A percentile compares a stretch with the other conserved stretches of the same genome.
Evolutionary conservation across 345 rosid genomes (phyloP).

Genomic region (Populus davidiana): DNA sequence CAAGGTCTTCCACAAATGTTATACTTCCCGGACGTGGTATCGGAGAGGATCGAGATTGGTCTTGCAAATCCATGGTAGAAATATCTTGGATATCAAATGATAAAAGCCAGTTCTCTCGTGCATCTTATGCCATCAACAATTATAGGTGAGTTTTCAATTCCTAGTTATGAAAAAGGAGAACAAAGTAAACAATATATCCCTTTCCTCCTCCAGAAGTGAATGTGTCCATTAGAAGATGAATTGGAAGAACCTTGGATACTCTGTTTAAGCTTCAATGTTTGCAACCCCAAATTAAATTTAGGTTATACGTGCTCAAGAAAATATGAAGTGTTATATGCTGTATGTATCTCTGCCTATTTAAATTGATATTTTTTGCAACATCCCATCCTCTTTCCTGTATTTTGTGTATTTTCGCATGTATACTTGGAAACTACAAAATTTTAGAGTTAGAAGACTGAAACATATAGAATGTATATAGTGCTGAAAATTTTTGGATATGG

Average conservation of each 20-base stretch:
- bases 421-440: no score
- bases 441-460: no score
- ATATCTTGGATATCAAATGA: conserved; percentile 74
- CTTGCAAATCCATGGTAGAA: conserved; percentile 68
- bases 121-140: conserved; percentile 66
- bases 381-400: no score
- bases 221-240: no score
- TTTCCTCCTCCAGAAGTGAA: neutral
- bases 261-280: neutral
- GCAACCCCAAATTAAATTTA: neutral
- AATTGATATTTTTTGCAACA: no score
- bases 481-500: no score
- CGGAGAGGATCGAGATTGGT: conserved; percentile 56
- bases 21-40: conserved; percentile 44
- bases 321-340: no score
- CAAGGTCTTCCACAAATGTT: conserved; percentile 66
- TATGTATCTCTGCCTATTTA: no score
- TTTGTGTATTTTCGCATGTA: no score
- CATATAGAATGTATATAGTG: no score
- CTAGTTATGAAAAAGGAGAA: neutral
- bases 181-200: neutral
- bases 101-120: conserved; percentile 56
- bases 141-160: conserved; percentile 49
- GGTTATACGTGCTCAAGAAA: no score
- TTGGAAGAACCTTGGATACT: neutral